Evolutionary conservation across 441 rosid species (phyloP), one percentile per base, ranked within the genome.

Genomic region (Macaranga tanarius): DNA sequence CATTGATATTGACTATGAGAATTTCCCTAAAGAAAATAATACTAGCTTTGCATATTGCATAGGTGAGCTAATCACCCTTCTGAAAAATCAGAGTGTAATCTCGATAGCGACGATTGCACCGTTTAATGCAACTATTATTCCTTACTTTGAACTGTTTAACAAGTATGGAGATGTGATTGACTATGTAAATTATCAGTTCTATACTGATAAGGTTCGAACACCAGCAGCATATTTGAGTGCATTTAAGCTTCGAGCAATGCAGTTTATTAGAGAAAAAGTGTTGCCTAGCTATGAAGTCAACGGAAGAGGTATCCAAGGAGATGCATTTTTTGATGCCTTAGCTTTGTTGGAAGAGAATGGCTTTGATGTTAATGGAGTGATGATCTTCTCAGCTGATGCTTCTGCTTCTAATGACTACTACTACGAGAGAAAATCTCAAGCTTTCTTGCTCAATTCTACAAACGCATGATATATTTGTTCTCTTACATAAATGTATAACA

Each of bases 231-330:
- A 77, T 55, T 25, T 87, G 73, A 47, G 69, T 42, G 84, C 85
- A 0, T 86, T 76, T 69, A 34, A 66, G 79, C 73, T 77, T 22
- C 69, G 88, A 38, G 78, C 83, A 0, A 44, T 15, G 13, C 82
- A 89, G 61, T 87, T 84, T 56, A 74, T 75, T 7, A 64, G 40
- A 60, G 77, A 58, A 5, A 89, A 86, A 72, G 22, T 87, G 71
- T 34, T 87, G 72, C 84, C 90, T 0, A 86, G 90, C 78, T 86
- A 87, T 64, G 90, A 89, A 72, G 84, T 86, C 7, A 70, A 87
- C 0, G 89, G 90, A 9, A 83, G 90, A 55, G 93, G 90, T 0
- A 87, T 87, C 22, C 89, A 86, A 66, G 93, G 93, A 62, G 89
- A 84, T 19, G 76, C 57, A 0, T 87, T 87, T 66, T 85, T 84